These are phyloP conservation scores for Rhizoctonia solani DNA, from an alignment of 1,284 basidiomycete genomes.

Conservation along the genomic window DNA sequence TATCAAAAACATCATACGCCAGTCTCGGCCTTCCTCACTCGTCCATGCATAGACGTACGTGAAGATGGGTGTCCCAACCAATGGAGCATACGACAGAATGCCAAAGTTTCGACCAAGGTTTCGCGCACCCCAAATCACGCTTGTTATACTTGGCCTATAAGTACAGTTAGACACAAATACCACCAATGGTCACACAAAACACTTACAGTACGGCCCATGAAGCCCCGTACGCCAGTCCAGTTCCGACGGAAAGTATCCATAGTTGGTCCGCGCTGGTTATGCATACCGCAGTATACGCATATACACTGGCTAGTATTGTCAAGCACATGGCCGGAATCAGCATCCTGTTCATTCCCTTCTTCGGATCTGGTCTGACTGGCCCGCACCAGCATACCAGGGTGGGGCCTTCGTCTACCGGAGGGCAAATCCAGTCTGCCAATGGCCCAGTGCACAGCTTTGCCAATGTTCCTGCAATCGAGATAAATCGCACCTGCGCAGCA, in stretches of 20 bases:
- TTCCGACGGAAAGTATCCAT: constrained; percentile 66
- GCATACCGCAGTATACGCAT: constrained; percentile 56
- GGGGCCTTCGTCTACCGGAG: constrained; percentile 14
- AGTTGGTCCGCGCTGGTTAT: constrained; percentile 55
- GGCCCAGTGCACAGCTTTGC: constrained; percentile 67
- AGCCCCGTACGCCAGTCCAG: constrained; percentile 67
- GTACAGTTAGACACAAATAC: not conserved
- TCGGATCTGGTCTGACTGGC: not conserved
- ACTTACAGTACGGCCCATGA: constrained; percentile 71
- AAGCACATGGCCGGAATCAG: constrained; percentile 59
- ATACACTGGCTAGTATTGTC: constrained; percentile 54
- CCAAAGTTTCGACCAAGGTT: constrained; percentile 76
- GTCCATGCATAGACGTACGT: constrained; percentile 75
- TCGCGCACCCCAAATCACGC: constrained; percentile 64
- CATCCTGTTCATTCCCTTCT: constrained; percentile 61
- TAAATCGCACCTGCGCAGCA: constrained; percentile 59
- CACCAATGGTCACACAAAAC: too few species aligned
- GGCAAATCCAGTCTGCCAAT: constrained; percentile 66
- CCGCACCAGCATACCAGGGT: not conserved
- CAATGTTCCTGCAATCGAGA: constrained; percentile 69
- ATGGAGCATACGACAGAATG: constrained; percentile 68
- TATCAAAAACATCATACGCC: constrained; percentile 65
- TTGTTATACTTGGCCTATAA: constrained; percentile 25
- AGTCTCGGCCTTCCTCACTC: constrained; percentile 43
- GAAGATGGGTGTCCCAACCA: constrained; percentile 70